A percentile compares a stretch with the other conserved stretches of the same genome.
Conservation (phyloP, 2,329 filamentous ascomycete genomes). For the Talaromyces sp. region DNA sequence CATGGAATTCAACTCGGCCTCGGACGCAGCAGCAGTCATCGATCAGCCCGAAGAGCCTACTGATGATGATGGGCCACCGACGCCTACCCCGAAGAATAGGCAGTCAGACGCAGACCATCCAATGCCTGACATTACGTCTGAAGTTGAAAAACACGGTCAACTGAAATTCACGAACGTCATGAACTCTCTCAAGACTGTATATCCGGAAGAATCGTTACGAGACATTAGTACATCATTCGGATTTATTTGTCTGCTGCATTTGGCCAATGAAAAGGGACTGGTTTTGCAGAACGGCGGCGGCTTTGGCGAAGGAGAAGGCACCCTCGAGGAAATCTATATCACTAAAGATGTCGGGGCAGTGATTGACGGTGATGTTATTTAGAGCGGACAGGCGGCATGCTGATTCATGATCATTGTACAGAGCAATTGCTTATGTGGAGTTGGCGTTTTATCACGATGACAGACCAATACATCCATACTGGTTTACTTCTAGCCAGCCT, state of each 20-base stretch:
- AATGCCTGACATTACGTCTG: slow-evolving; percentile 26
- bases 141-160: slow-evolving; percentile 47
- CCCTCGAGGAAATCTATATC: slow-evolving; percentile 46
- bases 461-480: neutral
- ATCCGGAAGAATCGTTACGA: slow-evolving; percentile 78
- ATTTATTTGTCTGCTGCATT: slow-evolving; percentile 82
- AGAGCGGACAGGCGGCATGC: slow-evolving; percentile 7
- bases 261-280: slow-evolving; percentile 90
- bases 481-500: neutral
- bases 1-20: slow-evolving; percentile 32
- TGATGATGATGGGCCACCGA: slow-evolving; percentile 24
- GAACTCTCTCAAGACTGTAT: slow-evolving; percentile 81
- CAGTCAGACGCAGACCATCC: slow-evolving; percentile 29
- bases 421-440: slow-evolving; percentile 1
- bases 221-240: slow-evolving; percentile 93
- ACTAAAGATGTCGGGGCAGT: slow-evolving; percentile 39
- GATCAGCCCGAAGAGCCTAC: slow-evolving; percentile 18
- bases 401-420: slow-evolving; percentile 13
- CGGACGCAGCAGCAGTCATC: slow-evolving; percentile 26
- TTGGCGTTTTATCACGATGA: neutral
- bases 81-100: slow-evolving; percentile 31
- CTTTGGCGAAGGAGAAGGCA: slow-evolving; percentile 28
- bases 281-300: slow-evolving; percentile 63
- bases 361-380: slow-evolving; percentile 33
- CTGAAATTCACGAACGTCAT: slow-evolving; percentile 90